A percentile compares a stretch with the other conserved stretches of the same genome.
These are phyloP conservation scores for Aspergillus baeticus DNA, from an alignment of 495 filamentous ascomycete genomes.

Conservation along the genomic window DNA sequence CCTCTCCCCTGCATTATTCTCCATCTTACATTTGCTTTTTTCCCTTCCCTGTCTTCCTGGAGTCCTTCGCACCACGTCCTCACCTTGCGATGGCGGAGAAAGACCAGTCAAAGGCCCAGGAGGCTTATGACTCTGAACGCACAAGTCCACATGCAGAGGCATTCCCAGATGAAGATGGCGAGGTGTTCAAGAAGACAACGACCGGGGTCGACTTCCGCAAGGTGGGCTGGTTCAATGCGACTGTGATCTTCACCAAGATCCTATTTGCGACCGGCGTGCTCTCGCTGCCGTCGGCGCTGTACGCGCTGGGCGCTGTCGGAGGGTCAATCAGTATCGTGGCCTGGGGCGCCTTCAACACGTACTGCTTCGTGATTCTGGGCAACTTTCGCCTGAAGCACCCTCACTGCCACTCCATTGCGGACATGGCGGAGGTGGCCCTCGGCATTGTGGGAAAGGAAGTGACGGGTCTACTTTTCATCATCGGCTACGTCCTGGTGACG, in stretches of 20 bases:
- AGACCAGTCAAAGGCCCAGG: not conserved
- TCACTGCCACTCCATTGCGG: slow-evolving; percentile 56
- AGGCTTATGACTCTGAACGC: not conserved
- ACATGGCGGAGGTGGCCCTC: slow-evolving; percentile 65
- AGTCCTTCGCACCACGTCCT: not conserved
- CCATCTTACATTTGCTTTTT: too few species aligned
- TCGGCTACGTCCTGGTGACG: slow-evolving; percentile 46
- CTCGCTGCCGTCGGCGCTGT: slow-evolving; percentile 59
- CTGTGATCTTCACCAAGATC: slow-evolving; percentile 56
- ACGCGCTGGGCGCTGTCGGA: slow-evolving; percentile 60
- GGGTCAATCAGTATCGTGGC: slow-evolving; percentile 55
- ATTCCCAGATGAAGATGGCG: slow-evolving; percentile 18
- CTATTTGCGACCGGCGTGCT: slow-evolving; percentile 58
- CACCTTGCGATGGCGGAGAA: not conserved
- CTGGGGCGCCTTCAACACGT: slow-evolving; percentile 63
- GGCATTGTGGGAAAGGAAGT: slow-evolving; percentile 41
- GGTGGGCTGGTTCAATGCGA: slow-evolving; percentile 54
- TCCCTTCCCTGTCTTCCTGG: not conserved
- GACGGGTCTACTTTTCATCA: slow-evolving; percentile 43
- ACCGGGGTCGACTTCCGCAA: slow-evolving; percentile 56
- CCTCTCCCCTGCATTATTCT: too few species aligned
- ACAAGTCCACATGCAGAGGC: not conserved
- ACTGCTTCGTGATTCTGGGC: slow-evolving; percentile 34
- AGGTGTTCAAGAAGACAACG: slow-evolving; percentile 52
- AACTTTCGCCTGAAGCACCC: slow-evolving; percentile 37